A percentile compares a stretch with the other conserved stretches of the same genome.
Conservation (phyloP, 2,329 filamentous ascomycete genomes). For the Calonectria hongkongensis region DNA sequence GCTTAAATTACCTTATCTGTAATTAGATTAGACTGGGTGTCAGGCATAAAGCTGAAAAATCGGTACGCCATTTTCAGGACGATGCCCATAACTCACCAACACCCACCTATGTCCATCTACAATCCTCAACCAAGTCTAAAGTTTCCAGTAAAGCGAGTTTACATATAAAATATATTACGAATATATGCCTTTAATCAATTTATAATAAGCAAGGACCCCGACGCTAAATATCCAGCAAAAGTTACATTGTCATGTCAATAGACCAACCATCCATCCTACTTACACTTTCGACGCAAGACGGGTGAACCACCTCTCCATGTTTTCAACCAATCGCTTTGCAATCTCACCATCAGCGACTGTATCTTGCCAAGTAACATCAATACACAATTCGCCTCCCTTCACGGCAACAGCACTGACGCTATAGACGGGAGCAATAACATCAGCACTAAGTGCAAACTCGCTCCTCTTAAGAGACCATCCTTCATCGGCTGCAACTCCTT, state of each 20-base stretch:
- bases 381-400: constrained; percentile 36
- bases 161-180: background rate
- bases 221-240: background rate
- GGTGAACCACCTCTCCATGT: constrained; percentile 34
- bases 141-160: background rate
- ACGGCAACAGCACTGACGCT: constrained; percentile 39
- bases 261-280: background rate
- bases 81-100: too few species aligned
- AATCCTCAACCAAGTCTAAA: background rate
- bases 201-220: background rate
- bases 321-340: constrained; percentile 22
- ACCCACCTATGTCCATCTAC: background rate
- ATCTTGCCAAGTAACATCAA: constrained; percentile 45
- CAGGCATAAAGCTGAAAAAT: too few species aligned
- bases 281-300: constrained; percentile 22
- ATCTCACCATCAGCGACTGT: constrained; percentile 27
- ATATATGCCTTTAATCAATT: background rate
- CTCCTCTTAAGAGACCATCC: constrained; percentile 47
- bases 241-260: background rate
- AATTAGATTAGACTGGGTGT: too few species aligned
- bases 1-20: too few species aligned
- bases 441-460: constrained; percentile 40
- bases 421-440: constrained; percentile 35
- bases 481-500: background rate
- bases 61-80: too few species aligned